Base-by-base conservation (phyloP, 176 grass and related monocot genomes). In the Poa annua region DNA sequence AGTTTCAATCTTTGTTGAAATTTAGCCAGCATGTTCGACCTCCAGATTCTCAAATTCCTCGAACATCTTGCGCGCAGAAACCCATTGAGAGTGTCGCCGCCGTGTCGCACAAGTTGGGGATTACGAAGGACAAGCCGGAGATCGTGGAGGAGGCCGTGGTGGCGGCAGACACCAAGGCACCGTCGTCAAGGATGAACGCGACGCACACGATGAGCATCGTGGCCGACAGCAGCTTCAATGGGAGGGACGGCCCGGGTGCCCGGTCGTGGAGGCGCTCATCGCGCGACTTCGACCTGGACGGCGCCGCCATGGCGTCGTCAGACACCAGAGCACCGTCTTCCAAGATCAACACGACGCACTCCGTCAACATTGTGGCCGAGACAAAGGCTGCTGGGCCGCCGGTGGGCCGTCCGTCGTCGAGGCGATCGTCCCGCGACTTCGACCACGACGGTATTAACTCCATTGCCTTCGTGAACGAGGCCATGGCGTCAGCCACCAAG, bases 391-490 rank as follows among this genome's bases (percentile, higher is more conserved):
- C 29, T 29, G 29, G 29, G 29, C 29, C 62, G 13, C 71, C 86
- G 20, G 86, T 66, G 20, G 92, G 78, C 45, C 63, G 89, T n/a
- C n/a, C n/a, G 64, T 96, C 93, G 11, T 99, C 91, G 41, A 64
- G 89, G 80, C 70, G 85, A 6, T 92, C 93, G 10, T 99, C 96
- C 0, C 77, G 93, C 13, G 96, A 98, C 76, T 93, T 95, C 63
- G 93, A 95, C 60, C 83, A 93, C 44, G 79, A 85, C 5, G 81
- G 79, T 20, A 48, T 48, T 0, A 94, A 74, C 83, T 88, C 89
- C 15, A 90, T 92, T 79, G 81, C 88, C 6, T 93, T 91, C 17
- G 67, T 92, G 63, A 51, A 74, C 11, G 73, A 85, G 33, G 10
- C 84, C 25, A 51, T 72, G 45, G 74, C 74, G 52, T 67, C 75